A percentile compares a stretch with the other conserved stretches of the same genome.
Conservation (phyloP, 2,329 filamentous ascomycete species). For the Cercospora brassicicola region DNA sequence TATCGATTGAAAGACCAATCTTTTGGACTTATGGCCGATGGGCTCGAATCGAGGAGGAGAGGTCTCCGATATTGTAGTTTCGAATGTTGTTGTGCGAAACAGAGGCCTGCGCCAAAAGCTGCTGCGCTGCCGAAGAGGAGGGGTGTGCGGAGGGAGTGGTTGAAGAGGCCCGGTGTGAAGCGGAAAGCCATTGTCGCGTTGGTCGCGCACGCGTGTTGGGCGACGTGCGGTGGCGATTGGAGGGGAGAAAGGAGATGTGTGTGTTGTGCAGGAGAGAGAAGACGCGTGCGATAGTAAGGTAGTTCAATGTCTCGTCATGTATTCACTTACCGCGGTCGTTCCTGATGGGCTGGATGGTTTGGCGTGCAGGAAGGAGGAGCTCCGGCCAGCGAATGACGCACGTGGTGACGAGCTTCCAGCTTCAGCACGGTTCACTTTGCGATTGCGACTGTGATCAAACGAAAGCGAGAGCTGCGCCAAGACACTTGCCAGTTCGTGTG, state of each 20-base stretch:
- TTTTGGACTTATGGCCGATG: constrained; percentile 35
- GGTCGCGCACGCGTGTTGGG: no score
- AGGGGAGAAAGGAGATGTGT: no score
- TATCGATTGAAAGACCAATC: constrained; percentile 45
- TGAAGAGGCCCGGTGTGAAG: constrained; percentile 42
- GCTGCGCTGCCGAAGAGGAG: constrained; percentile 35
- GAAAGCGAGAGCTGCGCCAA: not conserved
- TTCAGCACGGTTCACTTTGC: not conserved
- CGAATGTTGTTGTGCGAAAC: constrained; percentile 29
- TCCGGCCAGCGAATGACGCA: constrained; percentile 6
- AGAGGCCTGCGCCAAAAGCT: constrained; percentile 29
- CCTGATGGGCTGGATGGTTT: not conserved
- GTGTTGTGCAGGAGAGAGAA: not conserved
- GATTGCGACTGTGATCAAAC: not conserved
- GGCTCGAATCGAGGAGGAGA: constrained; percentile 42
- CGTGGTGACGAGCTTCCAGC: constrained; percentile 4
- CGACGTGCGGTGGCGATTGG: not conserved
- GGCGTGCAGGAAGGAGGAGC: not conserved
- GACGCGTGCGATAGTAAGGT: not conserved
- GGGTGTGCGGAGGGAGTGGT: constrained; percentile 40
- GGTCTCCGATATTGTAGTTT: constrained; percentile 26
- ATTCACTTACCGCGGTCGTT: constrained; percentile 1
- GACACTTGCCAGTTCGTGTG: not conserved
- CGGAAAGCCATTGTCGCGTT: constrained; percentile 18
- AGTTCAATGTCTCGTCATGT: not conserved